Conservation (phyloP, 345 rosid species). For the Eucalyptus fibrosa region DNA sequence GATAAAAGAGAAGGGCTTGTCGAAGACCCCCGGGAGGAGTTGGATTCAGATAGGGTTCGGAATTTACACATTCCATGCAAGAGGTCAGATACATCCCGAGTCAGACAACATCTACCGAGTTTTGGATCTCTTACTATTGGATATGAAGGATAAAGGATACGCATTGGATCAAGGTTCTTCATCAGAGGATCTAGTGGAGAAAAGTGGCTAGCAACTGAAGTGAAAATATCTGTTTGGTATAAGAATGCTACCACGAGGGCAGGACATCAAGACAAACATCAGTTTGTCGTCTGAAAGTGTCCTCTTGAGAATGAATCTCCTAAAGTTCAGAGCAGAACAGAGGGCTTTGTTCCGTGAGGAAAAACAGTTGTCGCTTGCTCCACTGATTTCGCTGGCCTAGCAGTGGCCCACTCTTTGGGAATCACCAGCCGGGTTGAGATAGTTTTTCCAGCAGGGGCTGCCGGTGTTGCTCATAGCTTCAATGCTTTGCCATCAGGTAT, state of each 20-base stretch:
- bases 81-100: slow-evolving; percentile 3
- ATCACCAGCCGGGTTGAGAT: background rate
- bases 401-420: background rate
- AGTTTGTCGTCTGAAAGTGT: background rate
- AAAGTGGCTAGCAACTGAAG: background rate
- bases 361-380: background rate
- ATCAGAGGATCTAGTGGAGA: background rate
- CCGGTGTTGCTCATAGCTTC: background rate
- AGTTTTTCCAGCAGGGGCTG: background rate
- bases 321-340: background rate
- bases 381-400: background rate
- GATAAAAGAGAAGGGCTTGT: slow-evolving; percentile 22
- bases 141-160: slow-evolving; percentile 10
- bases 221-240: background rate
- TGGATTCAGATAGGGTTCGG: slow-evolving; percentile 30
- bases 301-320: background rate
- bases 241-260: background rate
- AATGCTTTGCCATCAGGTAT: background rate
- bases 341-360: background rate
- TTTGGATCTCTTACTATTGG: slow-evolving; percentile 2
- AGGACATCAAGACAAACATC: background rate
- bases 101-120: background rate
- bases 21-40: slow-evolving; percentile 34
- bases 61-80: slow-evolving; percentile 12
- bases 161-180: background rate